Evolutionary conservation across 768 basidiomycete species (phyloP), one percentile per base, ranked within the genome.

Genomic region (Mycena pura): DNA sequence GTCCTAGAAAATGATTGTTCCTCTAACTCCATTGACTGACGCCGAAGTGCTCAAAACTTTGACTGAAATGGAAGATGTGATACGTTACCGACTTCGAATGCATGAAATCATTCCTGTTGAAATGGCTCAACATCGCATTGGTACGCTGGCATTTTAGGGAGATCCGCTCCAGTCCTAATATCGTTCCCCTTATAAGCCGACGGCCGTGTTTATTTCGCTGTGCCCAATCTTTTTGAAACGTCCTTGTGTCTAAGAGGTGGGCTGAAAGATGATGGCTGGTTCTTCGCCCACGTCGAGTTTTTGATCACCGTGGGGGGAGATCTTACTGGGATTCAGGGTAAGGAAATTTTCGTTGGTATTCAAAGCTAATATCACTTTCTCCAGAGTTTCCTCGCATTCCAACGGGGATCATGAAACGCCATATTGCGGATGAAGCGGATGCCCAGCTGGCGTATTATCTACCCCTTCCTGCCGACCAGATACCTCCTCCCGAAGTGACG

Each of bases 21-120:
- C 89, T n/a, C 76, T 76, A 39, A 76, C 82, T 11, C 89, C 86
- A 7, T 71, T 95, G 62, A 87, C 86, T 11, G 89, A 93, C 68
- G 74, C 78, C 1, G 81, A 90, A 64, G 84, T 96, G 3, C 65
- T 82, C 32, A 83, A 83, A 65, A 91, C 89, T 0, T 74, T 97
- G 43, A 72, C 73, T 24, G 85, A 89, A 64, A 85, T 96, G 69
- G 92, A 96, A 69, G 83, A 88, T 65, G 83, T 85, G 10, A 89
- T 96, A 63, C 88, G 88, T 7, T 93, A 86, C 72, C 85, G 95
- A 25, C 80, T 98, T 14, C 84, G 90, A 34, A 85, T 92, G 77
- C 78, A 83, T 21, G 95, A 97, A 70, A 80, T 91, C 21, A 76
- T 96, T 15, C 95, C 95, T 1, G 79, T 90, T 19, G 91, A 94